Conservation (phyloP, 1,284 basidiomycete species). For the Mycosarcoma maydis region DNA sequence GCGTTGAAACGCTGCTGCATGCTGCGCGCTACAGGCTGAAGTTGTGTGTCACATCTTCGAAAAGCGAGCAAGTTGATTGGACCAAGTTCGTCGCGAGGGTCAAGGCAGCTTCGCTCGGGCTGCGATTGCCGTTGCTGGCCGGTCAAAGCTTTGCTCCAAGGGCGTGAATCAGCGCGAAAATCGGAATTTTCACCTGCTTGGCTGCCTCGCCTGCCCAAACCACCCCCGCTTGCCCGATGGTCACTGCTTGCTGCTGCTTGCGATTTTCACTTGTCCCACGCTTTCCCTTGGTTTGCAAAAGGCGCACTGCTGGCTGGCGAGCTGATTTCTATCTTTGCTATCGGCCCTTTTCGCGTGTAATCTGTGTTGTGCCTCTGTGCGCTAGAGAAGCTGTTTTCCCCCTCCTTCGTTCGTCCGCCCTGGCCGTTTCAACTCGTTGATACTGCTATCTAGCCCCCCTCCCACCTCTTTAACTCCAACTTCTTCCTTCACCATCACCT, state of each 20-base stretch:
- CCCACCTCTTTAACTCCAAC: conserved; percentile 1
- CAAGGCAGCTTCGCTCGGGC: conserved; percentile 9
- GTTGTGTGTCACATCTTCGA: conserved; percentile 1
- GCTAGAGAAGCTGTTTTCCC: conserved; percentile 1
- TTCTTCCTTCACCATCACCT: conserved; percentile 19
- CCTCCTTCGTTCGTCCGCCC: conserved; percentile 15
- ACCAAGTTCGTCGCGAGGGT: conserved; percentile 13
- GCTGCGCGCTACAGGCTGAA: neutral
- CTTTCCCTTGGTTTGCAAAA: no score
- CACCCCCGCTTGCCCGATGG: conserved; percentile 6
- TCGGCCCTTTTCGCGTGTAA: conserved; percentile 41
- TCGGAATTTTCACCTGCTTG: conserved; percentile 2
- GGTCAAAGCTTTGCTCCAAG: conserved; percentile 15
- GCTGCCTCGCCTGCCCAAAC: neutral
- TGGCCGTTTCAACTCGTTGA: conserved; percentile 5
- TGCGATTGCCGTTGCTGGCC: conserved; percentile 39
- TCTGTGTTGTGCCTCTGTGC: neutral
- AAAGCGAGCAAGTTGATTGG: conserved; percentile 44
- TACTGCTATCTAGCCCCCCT: neutral
- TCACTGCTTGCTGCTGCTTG: conserved; percentile 2
- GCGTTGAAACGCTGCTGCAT: neutral
- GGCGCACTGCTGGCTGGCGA: conserved; percentile 21
- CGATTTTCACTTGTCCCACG: neutral
- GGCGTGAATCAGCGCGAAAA: conserved; percentile 24
- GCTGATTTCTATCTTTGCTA: conserved; percentile 26